phyloP scores from a whole-genome alignment of 306 rosid genomes.

The Lathyrus tuberosus region DNA sequence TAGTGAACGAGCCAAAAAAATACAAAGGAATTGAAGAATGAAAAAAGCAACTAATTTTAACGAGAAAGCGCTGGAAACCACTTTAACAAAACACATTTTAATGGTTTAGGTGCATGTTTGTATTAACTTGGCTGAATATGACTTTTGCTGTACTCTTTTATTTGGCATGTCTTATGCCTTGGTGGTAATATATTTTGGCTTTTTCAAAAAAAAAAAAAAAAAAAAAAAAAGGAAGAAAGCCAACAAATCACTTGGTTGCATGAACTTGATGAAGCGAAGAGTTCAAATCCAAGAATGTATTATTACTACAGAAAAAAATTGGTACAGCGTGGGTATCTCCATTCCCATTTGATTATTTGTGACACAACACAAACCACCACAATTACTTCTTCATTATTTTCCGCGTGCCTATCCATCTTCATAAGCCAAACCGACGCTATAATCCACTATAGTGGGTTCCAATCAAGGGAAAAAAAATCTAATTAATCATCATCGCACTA shows the following conservation, averaged over 20 bases:
- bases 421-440: not conserved
- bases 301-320: not conserved
- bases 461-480: not conserved
- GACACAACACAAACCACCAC: not conserved
- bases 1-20: too few species aligned
- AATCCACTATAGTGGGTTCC: not conserved
- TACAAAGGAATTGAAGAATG: too few species aligned
- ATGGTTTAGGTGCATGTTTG: too few species aligned
- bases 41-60: too few species aligned
- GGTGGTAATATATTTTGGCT: too few species aligned
- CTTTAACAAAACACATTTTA: too few species aligned
- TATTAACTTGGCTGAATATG: too few species aligned
- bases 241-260: not conserved
- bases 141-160: too few species aligned
- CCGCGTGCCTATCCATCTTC: not conserved
- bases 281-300: not conserved
- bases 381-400: not conserved
- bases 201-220: too few species aligned
- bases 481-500: not conserved
- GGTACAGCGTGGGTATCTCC: not conserved
- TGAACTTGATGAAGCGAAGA: not conserved
- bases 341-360: constrained; percentile 8
- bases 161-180: too few species aligned
- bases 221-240: too few species aligned
- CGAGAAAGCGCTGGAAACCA: too few species aligned